phyloP scores from a whole-genome alignment of 768 basidiomycete genomes.

The Leccinum disarticulatum region DNA sequence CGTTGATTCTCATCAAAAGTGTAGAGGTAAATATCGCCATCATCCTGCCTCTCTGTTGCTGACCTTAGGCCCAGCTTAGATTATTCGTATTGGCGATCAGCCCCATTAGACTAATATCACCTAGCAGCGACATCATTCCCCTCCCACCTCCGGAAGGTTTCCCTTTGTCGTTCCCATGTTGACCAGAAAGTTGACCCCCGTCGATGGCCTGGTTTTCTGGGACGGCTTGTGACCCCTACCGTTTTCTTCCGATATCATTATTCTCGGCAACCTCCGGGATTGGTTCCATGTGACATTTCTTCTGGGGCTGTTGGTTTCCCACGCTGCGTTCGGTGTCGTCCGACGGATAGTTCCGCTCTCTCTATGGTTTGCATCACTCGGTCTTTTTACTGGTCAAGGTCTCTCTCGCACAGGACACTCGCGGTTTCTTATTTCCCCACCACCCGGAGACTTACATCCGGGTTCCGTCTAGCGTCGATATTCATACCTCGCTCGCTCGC shows the following conservation, averaged over 20 bases:
- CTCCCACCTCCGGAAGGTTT: constrained; percentile 26
- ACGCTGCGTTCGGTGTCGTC: constrained; percentile 24
- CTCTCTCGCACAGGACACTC: constrained; percentile 39
- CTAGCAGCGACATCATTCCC: constrained; percentile 30
- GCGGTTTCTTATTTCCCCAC: constrained; percentile 11
- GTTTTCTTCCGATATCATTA: constrained; percentile 41
- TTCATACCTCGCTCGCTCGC: constrained; percentile 47
- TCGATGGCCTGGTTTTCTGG: constrained; percentile 19
- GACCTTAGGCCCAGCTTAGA: constrained; percentile 30
- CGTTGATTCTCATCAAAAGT: constrained; percentile 29
- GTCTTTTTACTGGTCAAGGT: constrained; percentile 37
- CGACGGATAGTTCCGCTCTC: constrained; percentile 32
- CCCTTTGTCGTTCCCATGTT: constrained; percentile 21
- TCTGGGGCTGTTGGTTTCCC: constrained; percentile 33
- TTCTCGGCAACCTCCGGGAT: constrained; percentile 40
- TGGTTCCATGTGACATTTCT: constrained; percentile 30
- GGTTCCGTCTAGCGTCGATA: constrained; percentile 38
- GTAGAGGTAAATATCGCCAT: constrained; percentile 38
- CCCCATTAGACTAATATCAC: constrained; percentile 40
- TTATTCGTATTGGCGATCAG: constrained; percentile 38
- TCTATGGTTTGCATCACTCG: constrained; percentile 30
- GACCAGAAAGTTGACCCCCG: constrained; percentile 7
- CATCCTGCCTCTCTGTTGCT: background rate
- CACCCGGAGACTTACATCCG: constrained; percentile 28
- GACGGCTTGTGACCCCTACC: constrained; percentile 27